Evolutionary conservation across 1,284 basidiomycete species (phyloP).

Genomic region (Pascua guehoae): DNA sequence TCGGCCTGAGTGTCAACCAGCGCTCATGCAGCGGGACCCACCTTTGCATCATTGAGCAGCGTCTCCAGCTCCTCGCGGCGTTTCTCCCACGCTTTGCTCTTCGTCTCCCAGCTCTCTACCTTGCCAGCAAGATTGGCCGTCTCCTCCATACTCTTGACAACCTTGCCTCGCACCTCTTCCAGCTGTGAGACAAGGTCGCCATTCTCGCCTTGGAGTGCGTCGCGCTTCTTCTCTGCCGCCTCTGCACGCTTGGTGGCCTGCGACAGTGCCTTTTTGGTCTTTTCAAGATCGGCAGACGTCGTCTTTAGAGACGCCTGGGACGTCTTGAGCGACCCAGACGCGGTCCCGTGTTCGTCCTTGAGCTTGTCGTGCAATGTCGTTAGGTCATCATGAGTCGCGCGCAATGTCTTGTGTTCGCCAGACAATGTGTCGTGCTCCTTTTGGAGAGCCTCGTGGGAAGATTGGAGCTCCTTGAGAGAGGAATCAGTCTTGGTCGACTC

Average conservation of each 20-base stretch:
- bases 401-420: slow-evolving; percentile 18
- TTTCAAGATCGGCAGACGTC: slow-evolving; percentile 19
- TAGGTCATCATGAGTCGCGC: slow-evolving; percentile 16
- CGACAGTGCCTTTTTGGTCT: slow-evolving; percentile 21
- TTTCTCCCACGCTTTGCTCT: slow-evolving; percentile 31
- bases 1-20: slow-evolving; percentile 5
- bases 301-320: slow-evolving; percentile 11
- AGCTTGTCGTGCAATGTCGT: slow-evolving; percentile 20
- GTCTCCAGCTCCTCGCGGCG: slow-evolving; percentile 24
- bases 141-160: slow-evolving; percentile 45
- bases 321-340: slow-evolving; percentile 16
- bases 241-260: slow-evolving; percentile 38
- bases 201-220: slow-evolving; percentile 45
- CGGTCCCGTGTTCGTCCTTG: slow-evolving; percentile 13
- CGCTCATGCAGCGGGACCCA: slow-evolving; percentile 1
- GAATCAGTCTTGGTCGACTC: slow-evolving; percentile 1
- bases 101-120: slow-evolving; percentile 31
- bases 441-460: slow-evolving; percentile 15
- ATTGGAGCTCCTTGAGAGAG: slow-evolving; percentile 19
- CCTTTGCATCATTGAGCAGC: slow-evolving; percentile 23
- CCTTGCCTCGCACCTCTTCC: slow-evolving; percentile 45
- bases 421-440: slow-evolving; percentile 15
- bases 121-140: slow-evolving; percentile 37
- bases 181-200: slow-evolving; percentile 45
- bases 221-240: slow-evolving; percentile 36